Percentiles rank a stretch among this genome's conserved stretches.
phyloP scores from a whole-genome alignment of 441 rosid species.

The Bruguiera hainesii region DNA sequence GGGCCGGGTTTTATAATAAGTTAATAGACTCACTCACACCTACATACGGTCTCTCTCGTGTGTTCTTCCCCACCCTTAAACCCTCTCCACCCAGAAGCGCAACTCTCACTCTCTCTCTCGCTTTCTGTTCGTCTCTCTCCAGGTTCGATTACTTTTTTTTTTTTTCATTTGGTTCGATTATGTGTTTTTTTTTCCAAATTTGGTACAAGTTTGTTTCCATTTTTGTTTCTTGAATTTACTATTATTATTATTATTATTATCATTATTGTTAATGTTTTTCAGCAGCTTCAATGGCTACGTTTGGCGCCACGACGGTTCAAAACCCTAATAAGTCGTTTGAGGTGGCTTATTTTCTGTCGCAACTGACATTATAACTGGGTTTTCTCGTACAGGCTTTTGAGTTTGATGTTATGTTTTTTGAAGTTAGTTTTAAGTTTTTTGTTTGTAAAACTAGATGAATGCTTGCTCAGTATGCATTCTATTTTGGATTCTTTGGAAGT shows the following conservation, averaged over 20 bases:
- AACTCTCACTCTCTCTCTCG: background rate
- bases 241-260: too few species aligned
- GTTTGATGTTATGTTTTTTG: background rate
- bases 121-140: too few species aligned
- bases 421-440: background rate
- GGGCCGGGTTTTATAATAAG: too few species aligned
- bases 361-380: background rate
- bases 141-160: background rate
- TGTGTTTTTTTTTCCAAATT: too few species aligned
- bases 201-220: too few species aligned
- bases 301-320: slow-evolving; percentile 42
- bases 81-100: background rate
- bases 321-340: slow-evolving; percentile 90
- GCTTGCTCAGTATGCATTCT: background rate
- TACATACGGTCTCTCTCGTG: too few species aligned
- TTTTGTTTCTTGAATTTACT: background rate
- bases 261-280: background rate
- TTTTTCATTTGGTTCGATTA: too few species aligned
- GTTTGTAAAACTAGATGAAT: too few species aligned
- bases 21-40: too few species aligned
- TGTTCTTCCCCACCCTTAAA: slow-evolving; percentile 17
- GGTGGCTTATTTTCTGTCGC: slow-evolving; percentile 32
- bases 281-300: slow-evolving; percentile 54
- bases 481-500: background rate
- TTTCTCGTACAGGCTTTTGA: background rate